These are phyloP conservation scores for Zelopaecilomyces penicillatus DNA, from an alignment of 2,329 filamentous ascomycete species.

Conservation along the genomic window DNA sequence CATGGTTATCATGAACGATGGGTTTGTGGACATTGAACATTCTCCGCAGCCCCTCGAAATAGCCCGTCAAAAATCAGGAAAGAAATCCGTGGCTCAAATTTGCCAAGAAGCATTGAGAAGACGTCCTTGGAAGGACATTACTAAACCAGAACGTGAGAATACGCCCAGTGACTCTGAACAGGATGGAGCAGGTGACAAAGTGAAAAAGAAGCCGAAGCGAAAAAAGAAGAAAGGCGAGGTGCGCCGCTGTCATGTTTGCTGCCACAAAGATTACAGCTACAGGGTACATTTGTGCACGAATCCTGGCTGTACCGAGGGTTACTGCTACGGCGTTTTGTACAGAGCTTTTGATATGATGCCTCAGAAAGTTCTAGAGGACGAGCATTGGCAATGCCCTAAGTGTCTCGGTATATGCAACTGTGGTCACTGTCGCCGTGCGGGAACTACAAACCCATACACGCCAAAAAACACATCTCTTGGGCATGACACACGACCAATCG, in stretches of 20 bases:
- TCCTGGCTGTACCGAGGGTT: slow-evolving; percentile 61
- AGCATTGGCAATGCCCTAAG: slow-evolving; percentile 81
- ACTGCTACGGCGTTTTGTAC: slow-evolving; percentile 91
- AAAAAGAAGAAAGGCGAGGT: slow-evolving; percentile 47
- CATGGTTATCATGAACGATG: slow-evolving; percentile 66
- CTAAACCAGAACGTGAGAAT: slow-evolving; percentile 45
- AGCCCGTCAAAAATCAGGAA: slow-evolving; percentile 56
- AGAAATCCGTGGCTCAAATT: slow-evolving; percentile 82
- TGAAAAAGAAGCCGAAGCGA: slow-evolving; percentile 52
- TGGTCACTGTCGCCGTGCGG: slow-evolving; percentile 59
- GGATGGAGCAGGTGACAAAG: slow-evolving; percentile 52
- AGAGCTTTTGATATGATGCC: slow-evolving; percentile 88
- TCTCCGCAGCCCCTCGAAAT: slow-evolving; percentile 65
- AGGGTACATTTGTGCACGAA: slow-evolving; percentile 74
- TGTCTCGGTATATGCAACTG: slow-evolving; percentile 85
- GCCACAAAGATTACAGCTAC: slow-evolving; percentile 71
- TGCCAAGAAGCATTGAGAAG: slow-evolving; percentile 79
- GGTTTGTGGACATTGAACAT: slow-evolving; percentile 53
- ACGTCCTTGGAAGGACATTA: slow-evolving; percentile 77
- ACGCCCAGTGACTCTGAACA: slow-evolving; percentile 43
- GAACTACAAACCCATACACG: slow-evolving; percentile 67
- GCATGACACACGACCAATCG: slow-evolving; percentile 82
- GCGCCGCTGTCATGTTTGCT: slow-evolving; percentile 73
- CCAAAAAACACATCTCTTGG: slow-evolving; percentile 83
- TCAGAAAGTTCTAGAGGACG: slow-evolving; percentile 68